A percentile compares a stretch with the other conserved stretches of the same genome.
Conservation (phyloP, 768 basidiomycete genomes). For the Postia placenta region DNA sequence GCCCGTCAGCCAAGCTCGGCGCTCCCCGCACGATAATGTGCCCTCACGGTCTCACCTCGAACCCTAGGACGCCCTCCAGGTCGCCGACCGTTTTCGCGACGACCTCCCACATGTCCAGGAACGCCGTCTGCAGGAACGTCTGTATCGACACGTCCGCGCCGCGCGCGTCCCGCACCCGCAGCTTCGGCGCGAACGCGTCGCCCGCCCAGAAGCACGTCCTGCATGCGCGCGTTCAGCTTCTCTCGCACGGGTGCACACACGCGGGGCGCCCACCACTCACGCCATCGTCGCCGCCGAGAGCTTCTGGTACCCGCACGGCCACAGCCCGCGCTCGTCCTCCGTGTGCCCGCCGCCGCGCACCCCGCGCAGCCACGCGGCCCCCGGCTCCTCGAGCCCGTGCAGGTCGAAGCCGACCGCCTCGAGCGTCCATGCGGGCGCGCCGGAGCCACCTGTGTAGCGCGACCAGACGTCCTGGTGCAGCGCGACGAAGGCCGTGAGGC, state of each 20-base stretch:
- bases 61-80: constrained; percentile 78
- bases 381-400: constrained; percentile 68
- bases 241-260: not conserved
- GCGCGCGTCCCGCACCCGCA: constrained; percentile 42
- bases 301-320: constrained; percentile 95
- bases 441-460: constrained; percentile 89
- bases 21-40: too few species aligned
- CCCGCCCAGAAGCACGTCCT: constrained; percentile 96
- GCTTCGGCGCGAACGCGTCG: constrained; percentile 75
- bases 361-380: constrained; percentile 84
- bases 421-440: constrained; percentile 95
- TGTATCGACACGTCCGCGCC: constrained; percentile 63
- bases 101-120: constrained; percentile 68
- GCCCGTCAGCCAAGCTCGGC: not conserved
- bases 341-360: constrained; percentile 70
- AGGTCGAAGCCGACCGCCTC: constrained; percentile 84
- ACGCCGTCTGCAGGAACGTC: constrained; percentile 75
- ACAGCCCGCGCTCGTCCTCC: constrained; percentile 76
- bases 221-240: not conserved
- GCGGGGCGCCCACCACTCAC: constrained; percentile 52
- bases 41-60: constrained; percentile 58
- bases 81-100: constrained; percentile 66
- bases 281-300: constrained; percentile 91
- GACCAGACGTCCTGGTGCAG: constrained; percentile 98
- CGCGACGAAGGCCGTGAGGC: constrained; percentile 67